A percentile compares a stretch with the other conserved stretches of the same genome.
Evolutionary conservation across 2,329 filamentous ascomycete genomes (phyloP).

Genomic region (Penicillium sp.): DNA sequence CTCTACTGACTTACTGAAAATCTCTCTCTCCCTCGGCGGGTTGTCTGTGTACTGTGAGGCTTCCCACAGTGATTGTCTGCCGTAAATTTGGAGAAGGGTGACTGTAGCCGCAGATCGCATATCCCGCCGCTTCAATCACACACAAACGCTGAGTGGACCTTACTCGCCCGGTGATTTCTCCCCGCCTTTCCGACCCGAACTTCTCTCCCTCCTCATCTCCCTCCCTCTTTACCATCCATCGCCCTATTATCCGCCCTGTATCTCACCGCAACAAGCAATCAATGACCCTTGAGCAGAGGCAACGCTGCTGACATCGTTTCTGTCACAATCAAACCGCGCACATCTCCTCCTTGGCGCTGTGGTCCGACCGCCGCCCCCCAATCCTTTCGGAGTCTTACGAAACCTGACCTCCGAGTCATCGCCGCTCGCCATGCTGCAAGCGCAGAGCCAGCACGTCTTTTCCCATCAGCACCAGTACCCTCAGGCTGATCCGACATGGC

Average conservation of each 20-base stretch:
- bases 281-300: conserved; percentile 25
- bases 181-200: conserved; percentile 32
- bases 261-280: conserved; percentile 17
- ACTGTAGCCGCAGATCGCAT: not conserved
- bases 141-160: conserved; percentile 16
- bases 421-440: conserved; percentile 40
- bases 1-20: no score
- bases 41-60: no score
- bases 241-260: conserved; percentile 15
- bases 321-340: conserved; percentile 6
- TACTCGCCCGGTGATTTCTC: conserved; percentile 21
- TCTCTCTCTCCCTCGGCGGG: not conserved
- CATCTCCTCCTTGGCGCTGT: conserved; percentile 1
- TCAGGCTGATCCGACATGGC: conserved; percentile 41
- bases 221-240: conserved; percentile 21
- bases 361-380: conserved; percentile 5
- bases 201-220: conserved; percentile 19
- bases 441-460: conserved; percentile 56
- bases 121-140: not conserved
- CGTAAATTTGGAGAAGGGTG: not conserved
- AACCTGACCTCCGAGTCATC: conserved; percentile 16
- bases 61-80: not conserved
- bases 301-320: conserved; percentile 21
- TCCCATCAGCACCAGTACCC: conserved; percentile 53
- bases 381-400: conserved; percentile 26